These are phyloP conservation scores for Grammothele lineata DNA, from an alignment of 768 basidiomycete species.

Conservation along the genomic window DNA sequence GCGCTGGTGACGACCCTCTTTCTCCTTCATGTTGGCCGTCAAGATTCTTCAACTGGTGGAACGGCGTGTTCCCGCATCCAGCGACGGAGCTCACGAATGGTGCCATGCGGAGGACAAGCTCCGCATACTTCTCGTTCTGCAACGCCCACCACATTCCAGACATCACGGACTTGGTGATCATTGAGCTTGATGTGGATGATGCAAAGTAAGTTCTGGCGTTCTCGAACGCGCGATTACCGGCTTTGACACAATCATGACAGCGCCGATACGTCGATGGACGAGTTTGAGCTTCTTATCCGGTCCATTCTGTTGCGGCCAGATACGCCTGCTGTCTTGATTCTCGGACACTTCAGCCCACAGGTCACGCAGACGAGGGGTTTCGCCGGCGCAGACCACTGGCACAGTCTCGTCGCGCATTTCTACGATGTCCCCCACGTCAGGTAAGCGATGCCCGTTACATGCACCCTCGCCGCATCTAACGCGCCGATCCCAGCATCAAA, in stretches of 20 bases:
- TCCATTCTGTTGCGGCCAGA: slow-evolving; percentile 89
- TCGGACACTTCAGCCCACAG: slow-evolving; percentile 95
- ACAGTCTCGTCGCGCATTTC: slow-evolving; percentile 89
- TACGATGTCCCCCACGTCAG: slow-evolving; percentile 94
- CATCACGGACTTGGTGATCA: slow-evolving; percentile 86
- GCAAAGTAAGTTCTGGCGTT: slow-evolving; percentile 55
- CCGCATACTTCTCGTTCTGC: slow-evolving; percentile 95
- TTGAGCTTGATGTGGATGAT: slow-evolving; percentile 94
- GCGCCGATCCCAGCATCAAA: slow-evolving; percentile 51
- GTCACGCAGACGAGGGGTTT: slow-evolving; percentile 75
- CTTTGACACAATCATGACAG: not conserved
- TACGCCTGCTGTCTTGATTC: slow-evolving; percentile 85
- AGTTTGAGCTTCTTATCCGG: slow-evolving; percentile 91
- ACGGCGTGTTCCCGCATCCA: slow-evolving; percentile 94
- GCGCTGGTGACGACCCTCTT: slow-evolving; percentile 88
- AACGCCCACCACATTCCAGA: slow-evolving; percentile 92
- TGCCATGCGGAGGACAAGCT: slow-evolving; percentile 87
- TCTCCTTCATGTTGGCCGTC: slow-evolving; percentile 85
- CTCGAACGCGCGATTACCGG: not conserved
- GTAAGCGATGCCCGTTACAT: slow-evolving; percentile 29
- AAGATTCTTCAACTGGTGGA: slow-evolving; percentile 98
- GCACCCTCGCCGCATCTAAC: not conserved
- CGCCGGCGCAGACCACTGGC: slow-evolving; percentile 86
- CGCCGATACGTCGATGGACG: slow-evolving; percentile 72
- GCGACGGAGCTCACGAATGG: slow-evolving; percentile 98